Base-by-base conservation (phyloP, 768 basidiomycete genomes). In the Kwoniella mangroviensis region DNA sequence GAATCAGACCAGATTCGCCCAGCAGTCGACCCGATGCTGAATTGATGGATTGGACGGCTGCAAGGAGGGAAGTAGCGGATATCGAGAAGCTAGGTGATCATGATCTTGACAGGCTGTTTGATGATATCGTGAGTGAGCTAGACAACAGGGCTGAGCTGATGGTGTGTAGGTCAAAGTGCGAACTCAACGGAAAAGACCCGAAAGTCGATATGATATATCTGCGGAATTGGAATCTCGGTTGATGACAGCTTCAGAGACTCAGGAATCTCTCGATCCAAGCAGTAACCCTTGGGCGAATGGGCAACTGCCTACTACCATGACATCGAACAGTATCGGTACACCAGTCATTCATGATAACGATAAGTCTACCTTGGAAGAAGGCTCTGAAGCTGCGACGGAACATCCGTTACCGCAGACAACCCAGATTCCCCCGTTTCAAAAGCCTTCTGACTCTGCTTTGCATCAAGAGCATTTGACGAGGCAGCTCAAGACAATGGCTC, bases 21-120 rank as follows among this genome's bases (percentile, higher is more conserved):
- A 51, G 43, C 17, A 65, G 71, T n/a, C 70, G 70, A 42, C 17
- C 60, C 9, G 71, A 70, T 11, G 75, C 57, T 4, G 77, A 78
- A 24, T 45, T 81, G 28, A 78, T 94, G 54, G 97, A 99, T 82
- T 99, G 97, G 97, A 92, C 89, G n/a, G 98, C 90, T 82, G 97
- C 97, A 6, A 92, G 92, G 81, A 88, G 94, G 9, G 97, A 99
- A 84, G 94, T 94, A 5, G 95, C 96, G 17, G 88, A 92, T 15
- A 87, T 99, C 26, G 94, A 98, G 82, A 92, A 91, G 76, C 87
- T 99, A 24, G 93, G 92, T 0, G 96, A 99, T 82, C 92, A 94
- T 70, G 96, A 98, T 79, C 86, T 99, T 60, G 84, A 84, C 57
- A 78, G 77, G 62, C 86, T 96, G 34, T 98, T 90, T 82, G 92